Conservation (phyloP, 805 yeast species). For the Candida tallmaniae region DNA sequence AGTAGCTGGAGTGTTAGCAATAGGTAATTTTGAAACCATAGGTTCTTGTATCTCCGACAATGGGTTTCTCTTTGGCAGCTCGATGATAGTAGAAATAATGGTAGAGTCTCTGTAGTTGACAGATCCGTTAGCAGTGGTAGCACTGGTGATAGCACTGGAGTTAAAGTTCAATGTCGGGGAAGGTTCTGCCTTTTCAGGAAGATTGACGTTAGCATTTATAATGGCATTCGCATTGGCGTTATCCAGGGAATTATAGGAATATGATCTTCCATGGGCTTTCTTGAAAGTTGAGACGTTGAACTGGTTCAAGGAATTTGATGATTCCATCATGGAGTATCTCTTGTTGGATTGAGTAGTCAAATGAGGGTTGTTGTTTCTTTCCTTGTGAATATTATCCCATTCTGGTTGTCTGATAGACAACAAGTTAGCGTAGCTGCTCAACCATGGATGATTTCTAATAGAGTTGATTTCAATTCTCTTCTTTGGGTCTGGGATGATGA, state of each 20-base stretch:
- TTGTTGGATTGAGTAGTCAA: constrained; percentile 23
- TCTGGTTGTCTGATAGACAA: constrained; percentile 81
- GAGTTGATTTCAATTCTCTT: constrained; percentile 65
- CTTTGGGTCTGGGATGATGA: constrained; percentile 80
- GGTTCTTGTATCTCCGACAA: constrained; percentile 8
- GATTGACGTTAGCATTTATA: neutral
- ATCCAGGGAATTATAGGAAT: constrained; percentile 15
- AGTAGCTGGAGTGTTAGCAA: neutral
- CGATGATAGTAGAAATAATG: constrained; percentile 11
- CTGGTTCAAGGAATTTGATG: constrained; percentile 32
- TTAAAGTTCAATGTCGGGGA: neutral
- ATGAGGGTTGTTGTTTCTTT: constrained; percentile 16
- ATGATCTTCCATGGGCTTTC: constrained; percentile 28
- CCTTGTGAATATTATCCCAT: constrained; percentile 66
- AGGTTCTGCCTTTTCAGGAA: neutral
- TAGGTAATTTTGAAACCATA: too few species aligned
- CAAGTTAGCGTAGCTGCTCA: constrained; percentile 77
- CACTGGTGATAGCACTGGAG: neutral
- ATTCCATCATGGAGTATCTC: constrained; percentile 44
- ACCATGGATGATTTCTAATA: constrained; percentile 82
- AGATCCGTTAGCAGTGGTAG: neutral
- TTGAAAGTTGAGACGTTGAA: constrained; percentile 16
- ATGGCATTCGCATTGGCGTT: neutral
- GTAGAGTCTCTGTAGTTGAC: neutral
- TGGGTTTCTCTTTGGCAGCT: constrained; percentile 15